Conservation (phyloP, 306 rosid genomes). For the Quercus bicolor region DNA sequence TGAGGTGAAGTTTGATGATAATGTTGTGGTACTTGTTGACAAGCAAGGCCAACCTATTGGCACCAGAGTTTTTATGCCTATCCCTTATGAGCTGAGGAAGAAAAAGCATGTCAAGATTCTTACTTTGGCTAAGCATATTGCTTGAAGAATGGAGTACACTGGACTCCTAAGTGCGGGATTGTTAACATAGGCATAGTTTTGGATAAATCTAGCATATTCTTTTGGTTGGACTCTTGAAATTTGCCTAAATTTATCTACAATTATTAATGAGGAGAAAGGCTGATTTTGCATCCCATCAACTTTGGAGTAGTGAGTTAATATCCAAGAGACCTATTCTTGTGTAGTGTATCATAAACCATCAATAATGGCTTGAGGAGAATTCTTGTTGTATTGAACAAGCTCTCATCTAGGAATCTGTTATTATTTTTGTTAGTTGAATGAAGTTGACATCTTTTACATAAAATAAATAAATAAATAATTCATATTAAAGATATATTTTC, state of each 20-base stretch:
- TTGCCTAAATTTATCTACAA: not conserved
- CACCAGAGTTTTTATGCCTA: constrained; percentile 85
- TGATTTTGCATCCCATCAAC: not conserved
- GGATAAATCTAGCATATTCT: not conserved
- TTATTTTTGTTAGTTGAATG: too few relatives aligned
- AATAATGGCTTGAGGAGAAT: too few relatives aligned
- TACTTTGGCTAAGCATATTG: constrained; percentile 78
- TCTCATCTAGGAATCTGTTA: too few relatives aligned
- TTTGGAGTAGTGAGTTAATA: not conserved
- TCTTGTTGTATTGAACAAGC: too few relatives aligned
- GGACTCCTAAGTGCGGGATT: not conserved
- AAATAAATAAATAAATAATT: too few relatives aligned
- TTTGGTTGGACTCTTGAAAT: not conserved
- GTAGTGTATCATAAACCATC: too few relatives aligned
- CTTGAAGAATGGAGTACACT: constrained; percentile 22
- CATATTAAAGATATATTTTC: too few relatives aligned
- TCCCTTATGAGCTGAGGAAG: constrained; percentile 80
- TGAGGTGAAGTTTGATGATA: constrained; percentile 74
- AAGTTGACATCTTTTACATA: too few relatives aligned
- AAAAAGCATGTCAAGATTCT: constrained; percentile 91
- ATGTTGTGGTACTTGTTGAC: constrained; percentile 79
- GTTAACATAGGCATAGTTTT: not conserved
- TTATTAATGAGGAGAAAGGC: not conserved
- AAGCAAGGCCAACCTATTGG: constrained; percentile 95
- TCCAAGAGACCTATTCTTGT: not conserved